These are phyloP conservation scores for Epichloe brachyelytri DNA, from an alignment of 2,329 filamentous ascomycete genomes.

Conservation along the genomic window DNA sequence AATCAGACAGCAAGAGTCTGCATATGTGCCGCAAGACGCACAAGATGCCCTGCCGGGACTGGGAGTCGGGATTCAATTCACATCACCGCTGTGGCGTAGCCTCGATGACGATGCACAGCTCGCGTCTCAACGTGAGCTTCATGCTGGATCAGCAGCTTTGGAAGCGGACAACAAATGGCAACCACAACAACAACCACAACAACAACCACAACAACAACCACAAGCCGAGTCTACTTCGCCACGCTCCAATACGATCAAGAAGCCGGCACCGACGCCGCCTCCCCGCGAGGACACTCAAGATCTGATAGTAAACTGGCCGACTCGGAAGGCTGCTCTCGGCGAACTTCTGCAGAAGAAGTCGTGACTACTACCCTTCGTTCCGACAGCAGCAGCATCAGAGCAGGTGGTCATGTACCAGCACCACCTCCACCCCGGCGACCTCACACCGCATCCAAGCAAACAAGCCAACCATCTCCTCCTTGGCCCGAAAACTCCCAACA, in stretches of 20 bases:
- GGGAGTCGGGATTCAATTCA: constrained; percentile 27
- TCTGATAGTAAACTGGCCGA: constrained; percentile 29
- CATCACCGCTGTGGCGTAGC: constrained; percentile 31
- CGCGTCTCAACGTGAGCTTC: constrained; percentile 38
- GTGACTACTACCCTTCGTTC: constrained; percentile 24
- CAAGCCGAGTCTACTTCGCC: neutral
- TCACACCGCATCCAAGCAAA: constrained; percentile 23
- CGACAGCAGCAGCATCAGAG: constrained; percentile 32
- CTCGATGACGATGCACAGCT: constrained; percentile 34
- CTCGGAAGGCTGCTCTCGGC: constrained; percentile 28
- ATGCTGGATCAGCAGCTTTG: constrained; percentile 29
- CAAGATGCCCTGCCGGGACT: neutral
- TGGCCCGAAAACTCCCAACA: constrained; percentile 4
- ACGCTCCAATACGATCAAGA: constrained; percentile 20
- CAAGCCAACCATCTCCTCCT: constrained; percentile 9
- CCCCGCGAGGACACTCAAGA: constrained; percentile 35
- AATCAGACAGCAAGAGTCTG: constrained; percentile 32
- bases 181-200: neutral
- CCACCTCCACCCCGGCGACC: constrained; percentile 44
- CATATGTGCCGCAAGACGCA: neutral
- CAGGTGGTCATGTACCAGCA: constrained; percentile 30
- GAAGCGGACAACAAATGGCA: neutral
- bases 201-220: neutral
- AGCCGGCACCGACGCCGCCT: constrained; percentile 36
- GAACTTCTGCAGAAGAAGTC: constrained; percentile 38